phyloP scores from a whole-genome alignment of 129 eudicot genomes.

The Logfia minima region DNA sequence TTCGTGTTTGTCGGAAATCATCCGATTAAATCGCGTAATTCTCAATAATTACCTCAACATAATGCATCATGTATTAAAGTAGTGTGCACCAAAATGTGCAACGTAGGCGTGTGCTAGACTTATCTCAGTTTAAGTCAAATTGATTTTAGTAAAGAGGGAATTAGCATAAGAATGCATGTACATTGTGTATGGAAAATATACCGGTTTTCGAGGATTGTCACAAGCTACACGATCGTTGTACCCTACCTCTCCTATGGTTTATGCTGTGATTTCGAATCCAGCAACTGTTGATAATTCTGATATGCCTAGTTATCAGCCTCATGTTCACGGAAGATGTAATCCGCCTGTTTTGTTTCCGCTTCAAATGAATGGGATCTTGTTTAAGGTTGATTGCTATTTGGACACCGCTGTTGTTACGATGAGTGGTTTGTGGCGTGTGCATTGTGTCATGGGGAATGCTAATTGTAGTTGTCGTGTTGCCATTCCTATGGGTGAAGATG shows the following conservation, averaged over 20 bases:
- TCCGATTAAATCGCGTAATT: no score
- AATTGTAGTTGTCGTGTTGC: constrained; percentile 70
- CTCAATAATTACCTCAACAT: no score
- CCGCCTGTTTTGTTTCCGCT: constrained; percentile 91
- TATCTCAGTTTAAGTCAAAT: no score
- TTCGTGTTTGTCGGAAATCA: no score
- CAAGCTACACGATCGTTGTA: constrained; percentile 27
- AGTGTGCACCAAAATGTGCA: no score
- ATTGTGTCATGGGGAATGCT: constrained; percentile 77
- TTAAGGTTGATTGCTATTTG: constrained; percentile 65
- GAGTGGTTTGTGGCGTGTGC: constrained; percentile 80
- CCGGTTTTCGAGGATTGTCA: no score
- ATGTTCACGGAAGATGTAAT: constrained; percentile 80
- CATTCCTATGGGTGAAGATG: constrained; percentile 97
- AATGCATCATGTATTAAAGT: no score
- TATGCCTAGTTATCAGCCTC: constrained; percentile 94
- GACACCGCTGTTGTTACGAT: constrained; percentile 68
- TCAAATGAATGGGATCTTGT: constrained; percentile 65
- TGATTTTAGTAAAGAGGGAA: no score
- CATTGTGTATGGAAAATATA: no score
- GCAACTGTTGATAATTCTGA: constrained; percentile 84
- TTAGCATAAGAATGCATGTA: no score
- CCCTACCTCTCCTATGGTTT: constrained; percentile 79
- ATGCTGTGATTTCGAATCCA: constrained; percentile 73
- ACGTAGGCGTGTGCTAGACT: no score